phyloP scores from a whole-genome alignment of 2,329 filamentous ascomycete species.

The Botrytis medusae region DNA sequence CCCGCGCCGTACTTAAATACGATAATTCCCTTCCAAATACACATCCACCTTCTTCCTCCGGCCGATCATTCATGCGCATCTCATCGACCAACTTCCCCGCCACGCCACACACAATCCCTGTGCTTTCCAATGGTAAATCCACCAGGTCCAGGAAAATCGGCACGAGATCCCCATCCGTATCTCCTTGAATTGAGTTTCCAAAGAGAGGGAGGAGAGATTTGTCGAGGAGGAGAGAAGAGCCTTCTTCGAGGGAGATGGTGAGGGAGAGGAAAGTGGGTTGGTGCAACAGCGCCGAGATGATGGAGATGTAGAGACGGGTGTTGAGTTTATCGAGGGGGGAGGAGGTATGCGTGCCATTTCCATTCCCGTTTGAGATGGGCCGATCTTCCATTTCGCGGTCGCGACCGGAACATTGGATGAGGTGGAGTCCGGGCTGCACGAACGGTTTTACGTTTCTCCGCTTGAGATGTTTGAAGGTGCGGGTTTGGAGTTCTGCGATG shows the following conservation, averaged over 20 bases:
- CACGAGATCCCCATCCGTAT: slow-evolving; percentile 69
- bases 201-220: slow-evolving; percentile 64
- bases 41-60: neutral
- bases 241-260: slow-evolving; percentile 71
- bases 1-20: slow-evolving; percentile 84
- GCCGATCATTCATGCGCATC: slow-evolving; percentile 46
- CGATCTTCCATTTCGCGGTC: slow-evolving; percentile 35
- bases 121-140: slow-evolving; percentile 79
- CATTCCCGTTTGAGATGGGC: slow-evolving; percentile 42
- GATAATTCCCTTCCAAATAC: slow-evolving; percentile 67
- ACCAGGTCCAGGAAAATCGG: slow-evolving; percentile 87
- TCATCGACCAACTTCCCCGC: slow-evolving; percentile 78
- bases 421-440: slow-evolving; percentile 65
- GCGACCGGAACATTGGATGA: slow-evolving; percentile 80
- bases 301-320: slow-evolving; percentile 60
- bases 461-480: slow-evolving; percentile 82
- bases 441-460: slow-evolving; percentile 72
- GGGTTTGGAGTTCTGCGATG: slow-evolving; percentile 74
- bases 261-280: slow-evolving; percentile 72
- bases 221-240: slow-evolving; percentile 72
- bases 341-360: slow-evolving; percentile 19
- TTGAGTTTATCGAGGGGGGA: slow-evolving; percentile 61
- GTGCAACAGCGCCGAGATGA: slow-evolving; percentile 59
- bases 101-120: slow-evolving; percentile 92
- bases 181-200: slow-evolving; percentile 73